Evolutionary conservation across 192 early-diverging fungal genomes (phyloP).

Genomic region (Coemansia sp.): DNA sequence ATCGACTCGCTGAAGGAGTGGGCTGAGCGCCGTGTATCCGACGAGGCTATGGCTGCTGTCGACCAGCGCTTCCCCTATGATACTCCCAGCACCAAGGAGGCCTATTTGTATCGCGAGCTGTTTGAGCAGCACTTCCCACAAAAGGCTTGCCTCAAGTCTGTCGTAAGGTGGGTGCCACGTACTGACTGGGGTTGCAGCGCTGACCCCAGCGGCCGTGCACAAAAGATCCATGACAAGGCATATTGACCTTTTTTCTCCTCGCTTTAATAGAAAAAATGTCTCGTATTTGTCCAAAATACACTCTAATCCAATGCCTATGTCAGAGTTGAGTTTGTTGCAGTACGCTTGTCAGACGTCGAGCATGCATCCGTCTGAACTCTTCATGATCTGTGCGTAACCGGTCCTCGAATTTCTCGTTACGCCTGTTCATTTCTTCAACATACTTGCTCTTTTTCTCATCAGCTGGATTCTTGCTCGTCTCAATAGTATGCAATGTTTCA

Average conservation of each 20-base stretch:
- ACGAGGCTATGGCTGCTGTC: slow-evolving; percentile 74
- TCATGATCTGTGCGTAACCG: slow-evolving; percentile 26
- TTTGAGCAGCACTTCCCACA: slow-evolving; percentile 97
- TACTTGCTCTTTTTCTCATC: neutral
- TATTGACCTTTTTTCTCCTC: slow-evolving; percentile 18
- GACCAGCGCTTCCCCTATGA: slow-evolving; percentile 80
- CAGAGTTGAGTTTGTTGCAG: slow-evolving; percentile 13
- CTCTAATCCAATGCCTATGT: neutral
- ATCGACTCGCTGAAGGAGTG: slow-evolving; percentile 92
- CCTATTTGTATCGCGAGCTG: slow-evolving; percentile 90
- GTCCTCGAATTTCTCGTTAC: slow-evolving; percentile 24
- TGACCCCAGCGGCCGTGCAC: slow-evolving; percentile 97
- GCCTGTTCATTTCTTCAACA: slow-evolving; percentile 13
- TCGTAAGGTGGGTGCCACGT: slow-evolving; percentile 96
- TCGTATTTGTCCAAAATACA: neutral
- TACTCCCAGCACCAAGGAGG: slow-evolving; percentile 95
- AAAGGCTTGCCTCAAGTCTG: slow-evolving; percentile 84
- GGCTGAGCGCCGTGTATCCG: slow-evolving; percentile 71
- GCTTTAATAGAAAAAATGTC: neutral
- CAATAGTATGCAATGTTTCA: neutral
- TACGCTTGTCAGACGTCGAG: slow-evolving; percentile 23
- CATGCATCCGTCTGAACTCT: slow-evolving; percentile 35
- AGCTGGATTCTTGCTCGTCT: neutral
- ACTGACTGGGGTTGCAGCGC: slow-evolving; percentile 98
- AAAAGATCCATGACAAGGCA: slow-evolving; percentile 78